These are phyloP conservation scores for Penicillium vulpinum DNA, from an alignment of 2,329 filamentous ascomycete genomes.

Conservation along the genomic window DNA sequence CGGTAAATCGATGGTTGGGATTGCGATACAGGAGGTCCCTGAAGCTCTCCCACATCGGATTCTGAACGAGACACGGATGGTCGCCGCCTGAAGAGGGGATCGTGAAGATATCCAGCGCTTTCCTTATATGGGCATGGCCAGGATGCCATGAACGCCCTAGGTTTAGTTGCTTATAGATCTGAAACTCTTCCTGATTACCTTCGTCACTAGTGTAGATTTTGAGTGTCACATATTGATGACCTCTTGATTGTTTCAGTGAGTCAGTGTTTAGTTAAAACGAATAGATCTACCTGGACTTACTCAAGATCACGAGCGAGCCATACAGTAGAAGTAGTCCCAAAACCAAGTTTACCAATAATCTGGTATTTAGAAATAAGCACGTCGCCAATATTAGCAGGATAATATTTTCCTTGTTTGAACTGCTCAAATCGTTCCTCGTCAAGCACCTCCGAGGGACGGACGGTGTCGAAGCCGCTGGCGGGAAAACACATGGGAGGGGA, in stretches of 20 bases:
- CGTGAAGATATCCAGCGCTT: conserved; percentile 25
- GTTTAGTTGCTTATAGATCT: neutral
- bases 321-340: neutral
- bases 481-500: too few relatives aligned
- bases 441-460: neutral
- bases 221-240: conserved; percentile 6
- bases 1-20: neutral
- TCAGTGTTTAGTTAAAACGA: too few relatives aligned
- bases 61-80: conserved; percentile 38
- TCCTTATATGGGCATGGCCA: conserved; percentile 7
- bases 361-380: neutral
- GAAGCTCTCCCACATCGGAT: conserved; percentile 39
- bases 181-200: conserved; percentile 1
- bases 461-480: neutral
- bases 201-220: conserved; percentile 6
- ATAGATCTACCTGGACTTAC: neutral
- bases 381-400: neutral
- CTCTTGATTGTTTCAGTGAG: neutral
- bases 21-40: neutral
- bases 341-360: neutral
- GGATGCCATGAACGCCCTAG: neutral
- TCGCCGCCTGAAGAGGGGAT: conserved; percentile 27
- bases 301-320: neutral
- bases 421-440: neutral
- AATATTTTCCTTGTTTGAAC: neutral